Percentiles rank a stretch among this genome's conserved stretches.
Evolutionary conservation across 108 stramenopile species (phyloP).

Genomic region (Pseudonitzschia multistriata): DNA sequence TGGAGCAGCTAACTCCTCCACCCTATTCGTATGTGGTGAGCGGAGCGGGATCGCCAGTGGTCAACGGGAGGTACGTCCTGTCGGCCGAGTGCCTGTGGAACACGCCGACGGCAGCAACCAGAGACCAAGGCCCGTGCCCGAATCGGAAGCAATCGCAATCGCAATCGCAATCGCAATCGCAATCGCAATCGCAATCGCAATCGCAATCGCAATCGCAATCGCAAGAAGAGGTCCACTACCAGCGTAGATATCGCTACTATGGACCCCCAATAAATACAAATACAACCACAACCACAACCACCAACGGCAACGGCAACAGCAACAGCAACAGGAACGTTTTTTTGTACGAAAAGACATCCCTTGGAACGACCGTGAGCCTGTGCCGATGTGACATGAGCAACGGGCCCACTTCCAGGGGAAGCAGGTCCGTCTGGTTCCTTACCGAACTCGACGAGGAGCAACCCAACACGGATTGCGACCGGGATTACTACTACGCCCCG

Average conservation of each 20-base stretch:
- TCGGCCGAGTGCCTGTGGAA: conserved; percentile 4
- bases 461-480: conserved; percentile 89
- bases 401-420: not conserved
- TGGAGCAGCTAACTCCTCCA: conserved; percentile 43
- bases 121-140: too few species aligned
- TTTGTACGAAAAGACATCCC: not conserved
- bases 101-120: not conserved
- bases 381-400: not conserved
- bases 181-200: too few species aligned
- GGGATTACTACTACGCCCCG: conserved; percentile 79
- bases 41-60: conserved; percentile 52
- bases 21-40: conserved; percentile 47
- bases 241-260: too few species aligned
- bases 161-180: too few species aligned
- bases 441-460: conserved; percentile 80
- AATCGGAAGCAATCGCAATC: too few species aligned
- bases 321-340: not conserved
- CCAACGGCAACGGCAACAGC: not conserved
- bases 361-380: not conserved
- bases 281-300: too few species aligned
- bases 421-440: conserved; percentile 68
- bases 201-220: too few species aligned
- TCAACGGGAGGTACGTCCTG: conserved; percentile 67
- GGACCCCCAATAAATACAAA: too few species aligned
- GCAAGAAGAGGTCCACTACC: too few species aligned